These are phyloP conservation scores for Lasiosphaeriaceae sp. DNA, from an alignment of 495 filamentous ascomycete species.

Conservation along the genomic window DNA sequence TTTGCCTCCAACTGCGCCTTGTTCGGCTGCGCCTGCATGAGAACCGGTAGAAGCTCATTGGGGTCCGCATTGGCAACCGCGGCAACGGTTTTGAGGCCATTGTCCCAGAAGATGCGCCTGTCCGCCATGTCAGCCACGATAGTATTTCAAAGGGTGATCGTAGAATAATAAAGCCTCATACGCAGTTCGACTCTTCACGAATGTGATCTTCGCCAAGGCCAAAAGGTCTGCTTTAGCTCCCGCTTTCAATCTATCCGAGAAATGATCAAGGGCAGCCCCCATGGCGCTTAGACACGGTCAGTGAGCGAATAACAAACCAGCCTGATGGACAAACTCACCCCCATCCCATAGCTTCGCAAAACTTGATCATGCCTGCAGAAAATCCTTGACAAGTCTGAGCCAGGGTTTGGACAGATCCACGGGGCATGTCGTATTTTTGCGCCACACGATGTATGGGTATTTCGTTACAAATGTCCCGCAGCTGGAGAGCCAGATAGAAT, in stretches of 20 bases:
- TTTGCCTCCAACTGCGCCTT: slow-evolving; percentile 56
- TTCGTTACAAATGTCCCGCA: slow-evolving; percentile 79
- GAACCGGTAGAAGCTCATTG: slow-evolving; percentile 62
- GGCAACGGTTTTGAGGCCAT: slow-evolving; percentile 65
- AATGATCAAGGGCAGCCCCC: slow-evolving; percentile 72
- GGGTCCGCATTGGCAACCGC: slow-evolving; percentile 65
- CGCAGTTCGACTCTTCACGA: slow-evolving; percentile 74
- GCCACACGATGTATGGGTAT: slow-evolving; percentile 67
- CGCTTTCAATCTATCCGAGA: slow-evolving; percentile 68
- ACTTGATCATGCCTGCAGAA: slow-evolving; percentile 71
- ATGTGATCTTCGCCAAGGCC: slow-evolving; percentile 69
- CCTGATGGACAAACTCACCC: slow-evolving; percentile 34
- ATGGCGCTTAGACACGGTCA: slow-evolving; percentile 43
- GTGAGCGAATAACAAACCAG: slow-evolving; percentile 1
- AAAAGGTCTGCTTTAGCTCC: slow-evolving; percentile 72
- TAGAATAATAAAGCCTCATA: slow-evolving; percentile 1
- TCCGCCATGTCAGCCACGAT: slow-evolving; percentile 1
- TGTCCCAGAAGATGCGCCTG: slow-evolving; percentile 66
- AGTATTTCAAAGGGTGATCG: neutral
- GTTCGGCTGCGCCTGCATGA: slow-evolving; percentile 67
- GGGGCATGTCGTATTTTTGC: slow-evolving; percentile 62
- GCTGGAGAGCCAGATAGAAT: slow-evolving; percentile 75
- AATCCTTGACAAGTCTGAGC: slow-evolving; percentile 76
- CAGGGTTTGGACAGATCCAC: slow-evolving; percentile 68
- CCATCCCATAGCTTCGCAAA: slow-evolving; percentile 73